phyloP scores from a whole-genome alignment of 305 asterid genomes.

The Ajuga reptans region DNA sequence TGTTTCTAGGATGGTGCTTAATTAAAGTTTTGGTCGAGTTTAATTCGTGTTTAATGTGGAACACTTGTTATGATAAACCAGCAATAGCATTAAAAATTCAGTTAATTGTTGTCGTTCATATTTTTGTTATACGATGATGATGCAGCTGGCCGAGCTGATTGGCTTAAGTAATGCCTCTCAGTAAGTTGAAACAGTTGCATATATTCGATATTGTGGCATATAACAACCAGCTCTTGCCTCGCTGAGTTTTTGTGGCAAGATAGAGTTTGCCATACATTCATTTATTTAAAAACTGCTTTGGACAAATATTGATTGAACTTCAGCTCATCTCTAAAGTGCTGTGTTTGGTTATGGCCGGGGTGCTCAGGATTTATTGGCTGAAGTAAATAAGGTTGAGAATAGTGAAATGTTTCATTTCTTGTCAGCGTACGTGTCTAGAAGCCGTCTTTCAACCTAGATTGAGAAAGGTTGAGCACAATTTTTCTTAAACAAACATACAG shows the following conservation, averaged over 20 bases:
- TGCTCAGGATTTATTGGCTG: no score
- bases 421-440: no score
- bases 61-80: background rate
- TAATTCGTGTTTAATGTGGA: background rate
- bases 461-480: no score
- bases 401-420: no score
- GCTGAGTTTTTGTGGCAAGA: slow-evolving; percentile 24
- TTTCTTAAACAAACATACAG: no score
- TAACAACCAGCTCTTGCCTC: slow-evolving; percentile 47
- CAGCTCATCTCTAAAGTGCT: no score
- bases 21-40: background rate
- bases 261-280: slow-evolving; percentile 36
- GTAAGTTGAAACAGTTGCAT: slow-evolving; percentile 49
- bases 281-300: background rate
- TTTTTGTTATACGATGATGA: no score
- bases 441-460: no score
- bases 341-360: no score
- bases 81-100: background rate
- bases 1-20: background rate
- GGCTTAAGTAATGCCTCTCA: slow-evolving; percentile 42
- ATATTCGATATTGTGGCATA: slow-evolving; percentile 31
- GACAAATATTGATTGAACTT: no score
- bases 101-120: no score
- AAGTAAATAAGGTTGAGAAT: no score
- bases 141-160: slow-evolving; percentile 72